Percentiles rank a stretch among this genome's conserved stretches.
Conservation (phyloP, 805 yeast species). For the Candida gorgasii region DNA sequence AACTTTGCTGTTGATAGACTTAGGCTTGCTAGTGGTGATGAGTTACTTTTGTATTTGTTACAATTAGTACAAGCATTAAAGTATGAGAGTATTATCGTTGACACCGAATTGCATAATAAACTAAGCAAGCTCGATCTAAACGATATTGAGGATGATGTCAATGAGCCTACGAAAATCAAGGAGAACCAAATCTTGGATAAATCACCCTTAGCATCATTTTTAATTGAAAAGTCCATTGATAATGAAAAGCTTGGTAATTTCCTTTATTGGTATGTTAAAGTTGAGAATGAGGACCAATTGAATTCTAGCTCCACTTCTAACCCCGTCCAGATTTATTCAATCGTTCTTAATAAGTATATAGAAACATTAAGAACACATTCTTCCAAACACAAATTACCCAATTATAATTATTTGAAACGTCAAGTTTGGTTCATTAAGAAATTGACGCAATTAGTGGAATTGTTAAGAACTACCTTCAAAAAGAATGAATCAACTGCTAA, state of each 20-base stretch:
- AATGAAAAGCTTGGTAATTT: constrained; percentile 73
- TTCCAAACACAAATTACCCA: constrained; percentile 27
- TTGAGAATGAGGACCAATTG: constrained; percentile 72
- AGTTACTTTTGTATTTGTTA: constrained; percentile 74
- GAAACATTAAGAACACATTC: constrained; percentile 34
- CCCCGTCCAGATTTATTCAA: constrained; percentile 29
- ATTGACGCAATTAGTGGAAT: constrained; percentile 63
- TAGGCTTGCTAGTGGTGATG: constrained; percentile 74
- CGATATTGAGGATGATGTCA: constrained; percentile 7
- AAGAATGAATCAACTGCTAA: constrained; percentile 75
- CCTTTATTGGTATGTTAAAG: constrained; percentile 89
- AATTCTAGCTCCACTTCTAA: constrained; percentile 13
- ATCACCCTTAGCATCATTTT: constrained; percentile 72
- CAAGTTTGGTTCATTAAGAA: constrained; percentile 72
- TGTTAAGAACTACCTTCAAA: constrained; percentile 51
- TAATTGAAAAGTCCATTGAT: constrained; percentile 68
- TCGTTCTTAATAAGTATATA: constrained; percentile 42
- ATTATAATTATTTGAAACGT: constrained; percentile 43
- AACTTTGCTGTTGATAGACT: constrained; percentile 87
- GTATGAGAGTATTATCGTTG: constrained; percentile 54
- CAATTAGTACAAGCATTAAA: constrained; percentile 91
- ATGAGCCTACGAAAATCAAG: constrained; percentile 2
- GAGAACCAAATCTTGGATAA: constrained; percentile 24
- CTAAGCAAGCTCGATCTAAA: neutral
- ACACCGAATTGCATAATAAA: constrained; percentile 12